phyloP scores from a whole-genome alignment of 768 basidiomycete species.

The Agaricus blazei region DNA sequence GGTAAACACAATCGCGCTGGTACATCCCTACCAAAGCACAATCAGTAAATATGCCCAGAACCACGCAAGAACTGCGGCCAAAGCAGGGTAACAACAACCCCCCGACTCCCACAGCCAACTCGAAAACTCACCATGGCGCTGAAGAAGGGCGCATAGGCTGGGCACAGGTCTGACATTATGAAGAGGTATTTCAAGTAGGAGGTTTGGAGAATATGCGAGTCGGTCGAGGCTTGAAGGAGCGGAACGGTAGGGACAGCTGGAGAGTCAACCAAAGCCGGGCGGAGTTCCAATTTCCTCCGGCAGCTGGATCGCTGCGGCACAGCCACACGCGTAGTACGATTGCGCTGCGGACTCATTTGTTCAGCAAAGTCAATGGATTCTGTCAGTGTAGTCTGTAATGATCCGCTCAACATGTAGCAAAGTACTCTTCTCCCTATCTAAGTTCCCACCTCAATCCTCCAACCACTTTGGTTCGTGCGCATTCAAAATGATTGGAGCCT shows the following conservation, averaged over 20 bases:
- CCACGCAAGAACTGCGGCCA: constrained; percentile 11
- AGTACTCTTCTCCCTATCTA: too few species aligned
- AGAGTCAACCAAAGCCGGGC: constrained; percentile 6
- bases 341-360: too few species aligned
- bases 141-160: constrained; percentile 97
- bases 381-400: too few species aligned
- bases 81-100: constrained; percentile 8
- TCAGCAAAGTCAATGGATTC: too few species aligned
- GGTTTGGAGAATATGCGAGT: not conserved
- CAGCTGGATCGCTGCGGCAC: not conserved
- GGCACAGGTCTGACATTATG: constrained; percentile 76
- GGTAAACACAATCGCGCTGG: constrained; percentile 95
- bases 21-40: constrained; percentile 67
- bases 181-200: not conserved
- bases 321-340: too few species aligned
- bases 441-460: not conserved
- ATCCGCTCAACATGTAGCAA: too few species aligned
- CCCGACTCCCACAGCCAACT: too few species aligned
- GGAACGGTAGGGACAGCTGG: not conserved
- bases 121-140: constrained; percentile 76
- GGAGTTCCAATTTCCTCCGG: constrained; percentile 7
- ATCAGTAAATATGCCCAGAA: constrained; percentile 1
- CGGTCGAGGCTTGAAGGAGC: constrained; percentile 3
- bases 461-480: constrained; percentile 21
- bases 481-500: constrained; percentile 24